phyloP scores from a whole-genome alignment of 352 stramenopile species.

The Phytophthora hibernalis region DNA sequence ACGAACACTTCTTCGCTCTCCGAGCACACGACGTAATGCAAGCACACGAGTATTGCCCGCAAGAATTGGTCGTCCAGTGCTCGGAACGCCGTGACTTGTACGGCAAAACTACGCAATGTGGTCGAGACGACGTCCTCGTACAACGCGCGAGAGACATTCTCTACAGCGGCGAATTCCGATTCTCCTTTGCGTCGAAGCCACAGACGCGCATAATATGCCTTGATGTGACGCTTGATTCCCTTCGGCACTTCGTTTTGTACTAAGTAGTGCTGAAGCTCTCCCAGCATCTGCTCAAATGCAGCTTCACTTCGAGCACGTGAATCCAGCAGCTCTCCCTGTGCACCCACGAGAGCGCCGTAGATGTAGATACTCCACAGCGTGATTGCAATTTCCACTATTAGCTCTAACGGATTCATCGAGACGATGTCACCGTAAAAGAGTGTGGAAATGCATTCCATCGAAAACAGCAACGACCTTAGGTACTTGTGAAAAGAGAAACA shows the following conservation, averaged over 20 bases:
- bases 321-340: constrained; percentile 62
- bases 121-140: constrained; percentile 70
- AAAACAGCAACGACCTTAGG: constrained; percentile 67
- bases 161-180: constrained; percentile 60
- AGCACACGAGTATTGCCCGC: constrained; percentile 56
- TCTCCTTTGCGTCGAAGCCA: constrained; percentile 63
- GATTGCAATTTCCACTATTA: constrained; percentile 62
- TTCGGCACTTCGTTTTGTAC: constrained; percentile 76
- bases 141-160: constrained; percentile 51
- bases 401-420: constrained; percentile 70
- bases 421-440: constrained; percentile 76
- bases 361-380: constrained; percentile 79
- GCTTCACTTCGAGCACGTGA: constrained; percentile 53
- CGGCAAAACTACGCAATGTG: constrained; percentile 55
- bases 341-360: constrained; percentile 68
- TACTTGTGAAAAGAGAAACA: constrained; percentile 68
- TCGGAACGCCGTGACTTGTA: constrained; percentile 58
- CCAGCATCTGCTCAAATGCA: constrained; percentile 70
- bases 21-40: constrained; percentile 72
- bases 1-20: constrained; percentile 77
- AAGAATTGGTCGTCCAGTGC: constrained; percentile 66
- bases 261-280: constrained; percentile 75
- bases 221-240: constrained; percentile 69
- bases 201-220: constrained; percentile 74
- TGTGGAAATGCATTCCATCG: constrained; percentile 72